A percentile compares a stretch with the other conserved stretches of the same genome.
Evolutionary conservation across 345 rosid genomes (phyloP).

Genomic region (Fremontodendron californicum): DNA sequence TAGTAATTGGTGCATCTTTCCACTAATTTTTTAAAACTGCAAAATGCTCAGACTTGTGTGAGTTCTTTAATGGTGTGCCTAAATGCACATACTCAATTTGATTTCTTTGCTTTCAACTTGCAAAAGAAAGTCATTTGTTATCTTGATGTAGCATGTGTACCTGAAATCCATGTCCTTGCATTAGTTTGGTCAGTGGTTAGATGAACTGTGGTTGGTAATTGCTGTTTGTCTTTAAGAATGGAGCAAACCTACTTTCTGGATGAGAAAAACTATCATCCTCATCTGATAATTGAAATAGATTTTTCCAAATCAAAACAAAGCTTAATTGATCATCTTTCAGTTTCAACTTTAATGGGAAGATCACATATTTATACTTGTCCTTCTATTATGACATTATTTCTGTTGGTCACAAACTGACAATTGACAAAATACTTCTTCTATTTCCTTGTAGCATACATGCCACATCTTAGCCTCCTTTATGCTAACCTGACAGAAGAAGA

Average conservation of each 20-base stretch:
- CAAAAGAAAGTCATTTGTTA: background rate
- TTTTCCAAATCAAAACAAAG: background rate
- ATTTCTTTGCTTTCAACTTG: background rate
- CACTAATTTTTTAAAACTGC: background rate
- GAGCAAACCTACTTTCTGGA: background rate
- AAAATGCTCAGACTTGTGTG: no score
- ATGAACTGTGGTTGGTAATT: background rate
- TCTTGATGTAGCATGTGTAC: background rate
- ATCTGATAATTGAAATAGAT: background rate
- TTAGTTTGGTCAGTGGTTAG: background rate
- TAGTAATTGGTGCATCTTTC: background rate
- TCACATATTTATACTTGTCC: background rate
- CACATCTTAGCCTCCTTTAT: conserved; percentile 77
- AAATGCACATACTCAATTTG: no score
- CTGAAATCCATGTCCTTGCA: background rate
- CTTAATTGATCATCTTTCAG: background rate
- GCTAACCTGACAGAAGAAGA: conserved; percentile 67
- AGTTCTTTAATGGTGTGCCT: no score
- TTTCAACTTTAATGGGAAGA: background rate
- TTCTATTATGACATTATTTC: background rate
- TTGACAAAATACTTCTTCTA: background rate
- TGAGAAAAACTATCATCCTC: background rate
- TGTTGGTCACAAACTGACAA: background rate
- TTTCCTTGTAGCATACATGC: conserved; percentile 73
- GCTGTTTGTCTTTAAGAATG: background rate